phyloP scores from a whole-genome alignment of 2,329 filamentous ascomycete species.

The Alternaria rosae region DNA sequence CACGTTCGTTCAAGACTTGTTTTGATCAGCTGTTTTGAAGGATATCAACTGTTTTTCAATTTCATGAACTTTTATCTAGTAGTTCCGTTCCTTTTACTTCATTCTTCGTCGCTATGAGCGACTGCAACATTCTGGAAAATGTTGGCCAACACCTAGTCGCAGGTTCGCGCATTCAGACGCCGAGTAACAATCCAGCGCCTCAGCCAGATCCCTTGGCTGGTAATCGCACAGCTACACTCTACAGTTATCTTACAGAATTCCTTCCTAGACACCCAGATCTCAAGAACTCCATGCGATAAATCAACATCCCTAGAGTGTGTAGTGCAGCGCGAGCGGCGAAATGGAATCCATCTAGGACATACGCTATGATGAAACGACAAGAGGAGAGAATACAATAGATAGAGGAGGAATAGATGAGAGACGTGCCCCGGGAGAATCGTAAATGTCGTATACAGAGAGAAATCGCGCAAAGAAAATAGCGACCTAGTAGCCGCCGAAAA shows the following conservation, averaged over 20 bases:
- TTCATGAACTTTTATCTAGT: slow-evolving; percentile 39
- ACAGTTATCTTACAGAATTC: slow-evolving; percentile 41
- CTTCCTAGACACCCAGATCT: slow-evolving; percentile 35
- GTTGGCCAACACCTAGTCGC: slow-evolving; percentile 8
- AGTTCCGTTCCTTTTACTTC: slow-evolving; percentile 21
- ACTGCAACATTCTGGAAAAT: slow-evolving; percentile 20
- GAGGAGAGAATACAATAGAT: slow-evolving; percentile 24
- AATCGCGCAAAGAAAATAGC: slow-evolving; percentile 10
- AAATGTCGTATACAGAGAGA: slow-evolving; percentile 31
- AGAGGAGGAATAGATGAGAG: slow-evolving; percentile 36
- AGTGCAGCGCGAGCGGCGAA: slow-evolving; percentile 43
- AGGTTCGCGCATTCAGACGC: slow-evolving; percentile 21
- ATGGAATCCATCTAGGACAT: slow-evolving; percentile 41
- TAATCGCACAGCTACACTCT: slow-evolving; percentile 32
- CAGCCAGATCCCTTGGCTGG: slow-evolving; percentile 26
- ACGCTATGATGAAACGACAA: slow-evolving; percentile 26
- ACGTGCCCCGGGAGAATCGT: slow-evolving; percentile 41
- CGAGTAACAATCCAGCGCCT: slow-evolving; percentile 41
- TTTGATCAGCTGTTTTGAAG: neutral
- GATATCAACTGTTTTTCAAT: slow-evolving; percentile 44
- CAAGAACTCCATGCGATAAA: slow-evolving; percentile 39
- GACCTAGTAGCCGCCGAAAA: slow-evolving; percentile 17
- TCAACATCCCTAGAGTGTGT: slow-evolving; percentile 33
- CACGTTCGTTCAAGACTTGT: neutral
- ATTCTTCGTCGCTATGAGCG: slow-evolving; percentile 13